Evolutionary conservation across 306 rosid species (phyloP).

Genomic region (Vicia sativa): DNA sequence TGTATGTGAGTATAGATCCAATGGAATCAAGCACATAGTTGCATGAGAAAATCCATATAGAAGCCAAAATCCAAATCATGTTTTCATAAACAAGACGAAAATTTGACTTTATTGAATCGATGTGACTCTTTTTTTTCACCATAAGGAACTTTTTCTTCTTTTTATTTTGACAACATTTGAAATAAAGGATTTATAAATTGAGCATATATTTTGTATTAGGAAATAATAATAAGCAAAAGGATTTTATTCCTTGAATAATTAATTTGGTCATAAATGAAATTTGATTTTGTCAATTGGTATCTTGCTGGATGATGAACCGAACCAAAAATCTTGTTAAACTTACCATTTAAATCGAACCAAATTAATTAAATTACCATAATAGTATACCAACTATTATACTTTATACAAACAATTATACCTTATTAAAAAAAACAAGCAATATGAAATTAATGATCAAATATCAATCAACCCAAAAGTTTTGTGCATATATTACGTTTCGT

Average conservation of each 20-base stretch:
- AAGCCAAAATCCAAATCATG: slow-evolving; percentile 49
- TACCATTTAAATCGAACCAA: too few relatives aligned
- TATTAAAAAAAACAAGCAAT: too few relatives aligned
- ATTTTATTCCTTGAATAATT: not conserved
- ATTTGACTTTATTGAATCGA: slow-evolving; percentile 34
- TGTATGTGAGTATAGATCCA: slow-evolving; percentile 42
- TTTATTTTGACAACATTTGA: too few relatives aligned
- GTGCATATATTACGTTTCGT: too few relatives aligned
- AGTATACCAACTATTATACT: too few relatives aligned
- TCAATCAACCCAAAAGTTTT: too few relatives aligned
- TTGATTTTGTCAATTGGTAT: slow-evolving; percentile 12
- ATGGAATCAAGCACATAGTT: slow-evolving; percentile 41
- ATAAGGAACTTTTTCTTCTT: not conserved
- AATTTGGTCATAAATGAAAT: slow-evolving; percentile 1
- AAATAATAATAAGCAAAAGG: slow-evolving; percentile 19
- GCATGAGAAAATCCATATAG: slow-evolving; percentile 42
- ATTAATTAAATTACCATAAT: too few relatives aligned
- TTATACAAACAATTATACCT: too few relatives aligned
- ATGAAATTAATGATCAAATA: too few relatives aligned
- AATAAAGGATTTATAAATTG: slow-evolving; percentile 41
- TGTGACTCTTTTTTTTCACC: slow-evolving; percentile 36
- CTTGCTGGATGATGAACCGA: not conserved
- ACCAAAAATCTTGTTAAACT: too few relatives aligned
- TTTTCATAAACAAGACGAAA: slow-evolving; percentile 40
- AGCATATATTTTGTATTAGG: slow-evolving; percentile 39